These are phyloP conservation scores for Scutellaria minor DNA, from an alignment of 257 asterid species.

Conservation along the genomic window DNA sequence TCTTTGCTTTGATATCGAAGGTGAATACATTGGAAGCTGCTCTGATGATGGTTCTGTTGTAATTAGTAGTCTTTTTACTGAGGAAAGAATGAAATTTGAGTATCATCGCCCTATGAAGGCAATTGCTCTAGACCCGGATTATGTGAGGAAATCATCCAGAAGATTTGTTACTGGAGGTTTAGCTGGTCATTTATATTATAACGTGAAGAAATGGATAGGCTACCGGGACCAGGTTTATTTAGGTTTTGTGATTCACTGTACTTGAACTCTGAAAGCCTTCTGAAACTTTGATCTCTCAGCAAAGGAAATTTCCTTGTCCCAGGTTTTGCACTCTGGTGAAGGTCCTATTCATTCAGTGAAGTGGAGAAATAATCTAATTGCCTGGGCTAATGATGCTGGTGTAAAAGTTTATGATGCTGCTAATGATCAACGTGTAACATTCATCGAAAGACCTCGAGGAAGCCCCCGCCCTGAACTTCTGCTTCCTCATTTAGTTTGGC, in stretches of 20 bases:
- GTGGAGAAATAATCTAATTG: constrained; percentile 92
- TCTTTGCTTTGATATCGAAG: constrained; percentile 91
- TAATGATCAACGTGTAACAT: constrained; percentile 89
- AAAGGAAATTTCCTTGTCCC: constrained; percentile 39
- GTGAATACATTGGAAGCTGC: constrained; percentile 99
- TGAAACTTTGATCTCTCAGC: constrained; percentile 32
- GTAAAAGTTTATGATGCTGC: constrained; percentile 97
- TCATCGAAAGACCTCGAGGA: constrained; percentile 93
- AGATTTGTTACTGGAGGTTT: constrained; percentile 98
- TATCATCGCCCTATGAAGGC: constrained; percentile 97
- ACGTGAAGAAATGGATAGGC: constrained; percentile 94
- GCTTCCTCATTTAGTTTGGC: constrained; percentile 98
- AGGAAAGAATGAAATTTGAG: constrained; percentile 89
- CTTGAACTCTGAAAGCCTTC: constrained; percentile 32
- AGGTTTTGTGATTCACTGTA: constrained; percentile 34
- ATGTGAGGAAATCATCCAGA: constrained; percentile 82
- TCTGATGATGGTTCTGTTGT: constrained; percentile 98
- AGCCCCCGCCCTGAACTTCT: constrained; percentile 95
- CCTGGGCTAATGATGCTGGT: constrained; percentile 99
- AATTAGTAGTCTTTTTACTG: constrained; percentile 87
- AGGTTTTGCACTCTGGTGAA: constrained; percentile 98
- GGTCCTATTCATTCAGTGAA: constrained; percentile 97
- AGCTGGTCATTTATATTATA: constrained; percentile 88
- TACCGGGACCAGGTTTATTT: constrained; percentile 87
- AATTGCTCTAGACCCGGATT: constrained; percentile 95